Base-by-base conservation (phyloP, 2,329 filamentous ascomycete species). In the Raffaelea albimanens region DNA sequence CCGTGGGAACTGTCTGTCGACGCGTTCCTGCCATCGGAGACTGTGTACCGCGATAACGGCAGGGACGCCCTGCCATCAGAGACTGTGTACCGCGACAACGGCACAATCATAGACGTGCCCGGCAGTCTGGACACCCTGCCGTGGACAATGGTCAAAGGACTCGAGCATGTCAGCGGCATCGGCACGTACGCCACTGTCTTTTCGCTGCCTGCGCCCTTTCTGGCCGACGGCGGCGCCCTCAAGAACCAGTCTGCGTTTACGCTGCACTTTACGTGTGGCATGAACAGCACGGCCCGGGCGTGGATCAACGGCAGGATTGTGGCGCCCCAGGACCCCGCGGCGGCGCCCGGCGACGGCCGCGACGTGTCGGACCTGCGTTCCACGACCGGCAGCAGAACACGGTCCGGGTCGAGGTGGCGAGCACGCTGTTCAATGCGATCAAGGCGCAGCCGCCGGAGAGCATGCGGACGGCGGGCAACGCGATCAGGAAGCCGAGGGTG, bases 361-460 rank as follows among this genome's bases (percentile, higher is more conserved):
- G 51, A 53, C 42, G 45, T 54, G 19, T 34, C 45, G 19, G n/a
- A n/a, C n/a, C n/a, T n/a, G 8, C 34, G 13, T 47, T 47, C 52
- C 5, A 21, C 13, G 14, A 40, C 20, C 14, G 2, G 9, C 44
- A 49, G 25, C 7, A 29, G 7, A 52, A 52, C 40, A 20, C 21
- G 7, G 33, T 55, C 20, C 22, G 21, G 8, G 49, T 55, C 42
- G 50, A 52, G 40, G 50, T 50, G 8, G 39, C 50, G 18, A 52
- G 50, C 18, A 48, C 51, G n/a, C 50, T 55, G 22, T 45, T 52
- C 38, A 55, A 55, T 39, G 44, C 44, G 22, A 40, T 49, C 44
- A 49, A 49, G 40, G 21, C 10, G 11, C 14, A 42, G 38, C 20
- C 20, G 25, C 42, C 20, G 18, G 3, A 41, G 22, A 41, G n/a